Percentiles rank a stretch among this genome's conserved stretches.
phyloP scores from a whole-genome alignment of 352 stramenopile genomes.

The Thraustochytrium sp. region DNA sequence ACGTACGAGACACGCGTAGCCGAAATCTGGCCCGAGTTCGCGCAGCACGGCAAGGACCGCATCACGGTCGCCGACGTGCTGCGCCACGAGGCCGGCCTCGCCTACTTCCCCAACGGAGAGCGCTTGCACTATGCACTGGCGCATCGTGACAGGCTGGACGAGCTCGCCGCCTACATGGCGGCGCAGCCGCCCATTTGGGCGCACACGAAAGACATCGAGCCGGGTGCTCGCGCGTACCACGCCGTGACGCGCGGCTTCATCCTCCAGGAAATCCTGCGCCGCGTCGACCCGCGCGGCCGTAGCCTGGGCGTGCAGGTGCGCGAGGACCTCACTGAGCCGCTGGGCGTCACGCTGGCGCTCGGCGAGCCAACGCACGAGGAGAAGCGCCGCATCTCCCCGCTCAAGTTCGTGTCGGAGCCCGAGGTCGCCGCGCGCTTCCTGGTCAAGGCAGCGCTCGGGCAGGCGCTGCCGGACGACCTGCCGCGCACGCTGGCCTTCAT shows the following conservation, averaged over 20 bases:
- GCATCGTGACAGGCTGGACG: not conserved
- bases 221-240: not conserved
- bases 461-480: too few species aligned
- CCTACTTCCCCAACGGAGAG: not conserved
- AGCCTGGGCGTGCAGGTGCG: not conserved
- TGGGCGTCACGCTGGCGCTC: not conserved
- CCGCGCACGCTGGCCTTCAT: too few species aligned
- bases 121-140: not conserved
- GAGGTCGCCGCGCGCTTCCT: not conserved
- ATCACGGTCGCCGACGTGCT: constrained; percentile 36
- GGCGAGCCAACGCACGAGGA: not conserved
- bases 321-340: not conserved
- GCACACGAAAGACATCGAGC: not conserved
- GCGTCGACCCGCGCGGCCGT: not conserved
- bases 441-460: too few species aligned
- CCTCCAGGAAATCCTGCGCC: not conserved
- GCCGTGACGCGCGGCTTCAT: not conserved
- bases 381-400: not conserved
- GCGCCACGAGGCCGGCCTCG: constrained; percentile 2
- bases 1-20: not conserved
- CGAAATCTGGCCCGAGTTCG: constrained; percentile 24
- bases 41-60: constrained; percentile 24
- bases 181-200: not conserved
- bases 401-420: not conserved
- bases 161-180: not conserved